phyloP scores from a whole-genome alignment of 2,329 filamentous ascomycete species.

The Hymenotorrendiella dingleyae region DNA sequence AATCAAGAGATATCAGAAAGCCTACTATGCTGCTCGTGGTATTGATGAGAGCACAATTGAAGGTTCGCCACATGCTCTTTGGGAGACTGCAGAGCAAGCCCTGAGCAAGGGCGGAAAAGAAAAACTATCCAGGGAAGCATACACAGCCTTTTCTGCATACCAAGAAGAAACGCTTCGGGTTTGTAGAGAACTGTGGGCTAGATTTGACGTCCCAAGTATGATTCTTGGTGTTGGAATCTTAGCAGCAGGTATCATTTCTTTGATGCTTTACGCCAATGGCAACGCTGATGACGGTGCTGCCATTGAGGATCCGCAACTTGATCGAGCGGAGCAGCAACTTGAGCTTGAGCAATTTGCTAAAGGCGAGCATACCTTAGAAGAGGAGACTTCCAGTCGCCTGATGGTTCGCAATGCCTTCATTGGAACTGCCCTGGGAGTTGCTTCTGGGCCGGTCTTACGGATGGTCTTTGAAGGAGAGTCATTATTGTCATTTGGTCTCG shows the following conservation, averaged over 20 bases:
- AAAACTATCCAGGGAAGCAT: slow-evolving; percentile 37
- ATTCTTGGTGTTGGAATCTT: slow-evolving; percentile 69
- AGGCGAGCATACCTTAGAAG: slow-evolving; percentile 16
- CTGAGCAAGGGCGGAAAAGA: slow-evolving; percentile 33
- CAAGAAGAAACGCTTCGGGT: slow-evolving; percentile 71
- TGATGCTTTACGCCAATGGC: slow-evolving; percentile 67
- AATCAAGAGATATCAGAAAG: slow-evolving; percentile 80
- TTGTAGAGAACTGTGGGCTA: slow-evolving; percentile 83
- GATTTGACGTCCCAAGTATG: slow-evolving; percentile 88
- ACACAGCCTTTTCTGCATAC: slow-evolving; percentile 62
- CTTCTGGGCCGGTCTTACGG: slow-evolving; percentile 19
- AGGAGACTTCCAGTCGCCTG: slow-evolving; percentile 21
- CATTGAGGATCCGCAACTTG: slow-evolving; percentile 52
- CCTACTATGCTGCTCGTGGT: slow-evolving; percentile 70
- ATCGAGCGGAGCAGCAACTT: slow-evolving; percentile 52
- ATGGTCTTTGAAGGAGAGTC: slow-evolving; percentile 13
- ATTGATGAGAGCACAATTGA: slow-evolving; percentile 55
- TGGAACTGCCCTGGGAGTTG: slow-evolving; percentile 22
- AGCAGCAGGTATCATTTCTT: slow-evolving; percentile 57
- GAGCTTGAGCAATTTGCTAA: slow-evolving; percentile 39
- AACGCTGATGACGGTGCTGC: slow-evolving; percentile 50
- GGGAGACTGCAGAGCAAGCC: slow-evolving; percentile 43
- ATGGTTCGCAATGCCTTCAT: slow-evolving; percentile 23
- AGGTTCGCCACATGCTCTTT: slow-evolving; percentile 49
- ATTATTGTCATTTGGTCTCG: slow-evolving; percentile 20